Evolutionary conservation across 306 rosid genomes (phyloP).

Genomic region (Dryas octopetala): DNA sequence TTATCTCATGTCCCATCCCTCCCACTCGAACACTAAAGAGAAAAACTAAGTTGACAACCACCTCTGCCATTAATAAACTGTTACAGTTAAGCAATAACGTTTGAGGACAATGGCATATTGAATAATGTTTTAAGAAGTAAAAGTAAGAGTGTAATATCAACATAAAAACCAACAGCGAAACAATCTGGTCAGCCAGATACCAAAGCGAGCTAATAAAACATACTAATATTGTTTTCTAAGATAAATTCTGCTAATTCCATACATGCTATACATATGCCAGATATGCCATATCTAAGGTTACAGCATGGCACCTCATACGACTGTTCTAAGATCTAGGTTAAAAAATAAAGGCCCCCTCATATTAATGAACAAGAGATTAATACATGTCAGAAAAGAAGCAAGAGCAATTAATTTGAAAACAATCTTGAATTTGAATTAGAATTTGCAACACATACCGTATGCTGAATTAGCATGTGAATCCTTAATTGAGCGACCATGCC

Average conservation of each 20-base stretch:
- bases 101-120: too few relatives aligned
- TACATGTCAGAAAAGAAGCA: neutral
- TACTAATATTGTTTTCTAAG: neutral
- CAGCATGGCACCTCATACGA: neutral
- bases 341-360: neutral
- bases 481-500: slow-evolving; percentile 88
- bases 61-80: too few relatives aligned
- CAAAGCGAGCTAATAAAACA: neutral
- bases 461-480: slow-evolving; percentile 66
- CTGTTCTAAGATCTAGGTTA: too few relatives aligned
- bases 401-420: neutral
- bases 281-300: neutral
- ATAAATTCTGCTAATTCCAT: neutral
- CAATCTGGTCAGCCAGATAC: neutral
- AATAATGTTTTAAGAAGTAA: too few relatives aligned
- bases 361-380: neutral
- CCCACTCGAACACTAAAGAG: too few relatives aligned
- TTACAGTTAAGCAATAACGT: too few relatives aligned
- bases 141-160: neutral
- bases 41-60: too few relatives aligned
- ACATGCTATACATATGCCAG: neutral
- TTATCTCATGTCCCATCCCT: too few relatives aligned
- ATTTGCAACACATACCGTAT: slow-evolving; percentile 49
- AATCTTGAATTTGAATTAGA: slow-evolving; percentile 1
- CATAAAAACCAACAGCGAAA: neutral